Base-by-base conservation (phyloP, 495 filamentous ascomycete genomes). In the Trichoderma gamsii region DNA sequence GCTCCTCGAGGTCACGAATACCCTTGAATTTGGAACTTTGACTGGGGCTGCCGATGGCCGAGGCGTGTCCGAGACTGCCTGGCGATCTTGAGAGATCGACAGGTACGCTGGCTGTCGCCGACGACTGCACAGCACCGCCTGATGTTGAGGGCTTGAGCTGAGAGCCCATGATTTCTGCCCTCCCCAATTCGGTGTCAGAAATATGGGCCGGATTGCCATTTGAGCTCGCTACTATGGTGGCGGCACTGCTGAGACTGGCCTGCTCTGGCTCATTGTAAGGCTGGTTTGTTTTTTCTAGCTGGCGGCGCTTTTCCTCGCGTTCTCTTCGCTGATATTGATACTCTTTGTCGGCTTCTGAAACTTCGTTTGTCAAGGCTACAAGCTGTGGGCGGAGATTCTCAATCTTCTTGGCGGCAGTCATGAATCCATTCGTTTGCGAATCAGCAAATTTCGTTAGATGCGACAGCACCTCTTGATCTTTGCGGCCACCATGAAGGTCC, bases 391-490 rank as follows among this genome's bases (percentile, higher is more conserved):
- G 82, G 82, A 96, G 89, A 44, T 86, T 85, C 70, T 97, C 92
- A 51, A 99, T 87, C 76, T 90, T 97, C 76, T 92, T 90, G 16
- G 93, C 89, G 8, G 92, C 89, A 12, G 85, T 76, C 68, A 98
- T 79, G 72, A 94, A 98, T 70, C 83, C 89, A 74, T 85, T 88
- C 13, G 96, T 90, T 76, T 99, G 95, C 7, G 88, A 88, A 75
- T 97, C 92, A 3, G 95, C 95, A 76, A 93, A 99, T 75, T 90
- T 94, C 23, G 95, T 98, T 51, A 99, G 82, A 75, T 97, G 92
- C 16, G 96, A 98, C 27, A 99, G 81, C 25, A 99, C 90, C 75
- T 98, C 95, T 75, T 98, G 95, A 71, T 99, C 96, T 73, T 98
- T 98, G 69, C 95, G 90, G 38, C 95, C 95, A 29, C 95, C 95